Conservation (phyloP, 2,329 filamentous ascomycete genomes). For the Diaporthe vexans region DNA sequence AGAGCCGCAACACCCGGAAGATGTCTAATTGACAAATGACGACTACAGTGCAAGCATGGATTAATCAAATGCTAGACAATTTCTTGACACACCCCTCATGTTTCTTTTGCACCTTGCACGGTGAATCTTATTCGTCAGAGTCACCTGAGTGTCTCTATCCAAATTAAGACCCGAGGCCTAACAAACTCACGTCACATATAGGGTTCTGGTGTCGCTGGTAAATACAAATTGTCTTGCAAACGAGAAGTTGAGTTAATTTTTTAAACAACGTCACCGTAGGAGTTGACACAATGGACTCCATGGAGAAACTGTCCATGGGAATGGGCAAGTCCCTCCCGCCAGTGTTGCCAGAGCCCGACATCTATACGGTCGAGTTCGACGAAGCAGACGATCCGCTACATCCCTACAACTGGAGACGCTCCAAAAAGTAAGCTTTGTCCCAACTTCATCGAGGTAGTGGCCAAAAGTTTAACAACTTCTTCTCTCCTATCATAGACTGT, state of each 20-base stretch:
- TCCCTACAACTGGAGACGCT: slow-evolving; percentile 64
- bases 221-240: not conserved
- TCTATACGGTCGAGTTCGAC: slow-evolving; percentile 72
- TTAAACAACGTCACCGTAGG: too few species aligned
- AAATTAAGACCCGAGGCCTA: too few species aligned
- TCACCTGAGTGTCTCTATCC: not conserved
- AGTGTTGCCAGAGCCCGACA: slow-evolving; percentile 66
- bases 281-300: not conserved
- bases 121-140: not conserved
- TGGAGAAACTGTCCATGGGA: slow-evolving; percentile 50
- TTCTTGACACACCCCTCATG: not conserved
- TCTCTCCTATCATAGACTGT: slow-evolving; percentile 28
- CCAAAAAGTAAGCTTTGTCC: slow-evolving; percentile 55
- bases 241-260: not conserved
- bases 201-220: not conserved
- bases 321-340: slow-evolving; percentile 70
- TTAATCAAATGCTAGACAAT: not conserved
- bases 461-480: not conserved
- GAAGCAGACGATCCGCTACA: slow-evolving; percentile 63
- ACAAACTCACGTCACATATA: not conserved
- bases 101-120: not conserved
- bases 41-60: not conserved
- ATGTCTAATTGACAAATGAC: not conserved
- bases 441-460: too few species aligned
- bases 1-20: slow-evolving; percentile 25